A percentile compares a stretch with the other conserved stretches of the same genome.
Conservation (phyloP, 306 rosid genomes). For the Alnus rubra region DNA sequence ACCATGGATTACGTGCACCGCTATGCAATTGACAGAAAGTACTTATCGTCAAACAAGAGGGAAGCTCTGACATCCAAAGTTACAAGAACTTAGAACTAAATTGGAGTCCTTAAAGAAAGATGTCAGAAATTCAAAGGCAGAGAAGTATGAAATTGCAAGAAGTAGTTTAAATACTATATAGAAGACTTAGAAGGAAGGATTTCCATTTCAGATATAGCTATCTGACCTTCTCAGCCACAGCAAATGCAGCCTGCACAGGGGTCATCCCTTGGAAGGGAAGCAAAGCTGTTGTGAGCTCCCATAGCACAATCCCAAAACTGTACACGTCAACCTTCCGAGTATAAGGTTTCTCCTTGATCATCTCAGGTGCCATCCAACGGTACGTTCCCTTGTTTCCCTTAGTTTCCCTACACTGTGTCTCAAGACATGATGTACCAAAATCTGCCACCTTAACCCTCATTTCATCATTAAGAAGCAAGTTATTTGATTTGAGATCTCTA, state of each 20-base stretch:
- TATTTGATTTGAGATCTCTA: slow-evolving; percentile 89
- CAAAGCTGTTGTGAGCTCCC: slow-evolving; percentile 92
- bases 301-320: slow-evolving; percentile 93
- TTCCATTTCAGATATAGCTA: slow-evolving; percentile 12
- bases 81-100: neutral
- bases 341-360: slow-evolving; percentile 86
- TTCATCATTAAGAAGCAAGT: slow-evolving; percentile 91
- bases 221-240: slow-evolving; percentile 94
- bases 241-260: slow-evolving; percentile 98
- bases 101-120: neutral
- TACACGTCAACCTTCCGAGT: slow-evolving; percentile 92
- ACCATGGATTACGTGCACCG: too few species aligned
- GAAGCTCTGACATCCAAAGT: neutral
- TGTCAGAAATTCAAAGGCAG: neutral
- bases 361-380: slow-evolving; percentile 99
- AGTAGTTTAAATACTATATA: neutral
- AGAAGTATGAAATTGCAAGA: neutral
- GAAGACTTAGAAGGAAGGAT: slow-evolving; percentile 5
- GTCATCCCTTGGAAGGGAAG: slow-evolving; percentile 99
- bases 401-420: slow-evolving; percentile 81
- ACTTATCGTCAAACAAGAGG: neutral
- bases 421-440: slow-evolving; percentile 95
- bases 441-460: slow-evolving; percentile 99
- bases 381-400: slow-evolving; percentile 98
- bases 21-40: too few species aligned